Base-by-base conservation (phyloP, 1,284 basidiomycete species). In the Tilletiaria anomala region DNA sequence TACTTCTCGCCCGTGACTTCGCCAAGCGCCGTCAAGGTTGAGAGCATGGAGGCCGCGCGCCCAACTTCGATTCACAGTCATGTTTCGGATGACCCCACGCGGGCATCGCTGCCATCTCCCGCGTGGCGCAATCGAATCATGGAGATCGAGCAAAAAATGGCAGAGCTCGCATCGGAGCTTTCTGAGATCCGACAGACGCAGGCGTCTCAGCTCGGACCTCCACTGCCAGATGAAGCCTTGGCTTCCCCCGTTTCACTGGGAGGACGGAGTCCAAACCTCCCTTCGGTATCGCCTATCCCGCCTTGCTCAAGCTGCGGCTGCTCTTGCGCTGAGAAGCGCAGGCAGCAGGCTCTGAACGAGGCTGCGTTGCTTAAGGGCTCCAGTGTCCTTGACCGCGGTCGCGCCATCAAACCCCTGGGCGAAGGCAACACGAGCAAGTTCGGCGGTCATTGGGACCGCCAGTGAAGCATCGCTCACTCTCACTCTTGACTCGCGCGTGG, bases 331-430 rank as follows among this genome's bases (percentile, higher is more conserved):
- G 55, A 57, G 35, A 52, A 57, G 43, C 40, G 53, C 1, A 19
- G 55, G 12, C 29, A 50, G 46, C 53, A 57, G 37, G 51, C 50
- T 33, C 44, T 57, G 36, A 57, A 57, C 39, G 55, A 54, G 31
- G 53, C 49, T 8, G 55, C 55, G 6, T 45, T 57, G 33, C 40
- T 57, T 5, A 54, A 54, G 38, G 55, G 55, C 2, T 35, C 54
- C 44, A 53, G 53, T 32, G 51, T 54, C 18, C 40, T 57, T 15
- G 52, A 57, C 15, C 33, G 55, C 16, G 55, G 55, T 1, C 38
- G 55, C 16, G 53, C 52, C 34, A 45, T 57, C 36, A 54, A 54
- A 44, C 49, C 51, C n/a, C n/a, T n/a, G n/a, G n/a, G 1, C 16
- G 35, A 47, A 43, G 50, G 50, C 21, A 51, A 46, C 31, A 44